phyloP scores from a whole-genome alignment of 371 early-diverging fungal species.

The Rhizopus stolonifer region DNA sequence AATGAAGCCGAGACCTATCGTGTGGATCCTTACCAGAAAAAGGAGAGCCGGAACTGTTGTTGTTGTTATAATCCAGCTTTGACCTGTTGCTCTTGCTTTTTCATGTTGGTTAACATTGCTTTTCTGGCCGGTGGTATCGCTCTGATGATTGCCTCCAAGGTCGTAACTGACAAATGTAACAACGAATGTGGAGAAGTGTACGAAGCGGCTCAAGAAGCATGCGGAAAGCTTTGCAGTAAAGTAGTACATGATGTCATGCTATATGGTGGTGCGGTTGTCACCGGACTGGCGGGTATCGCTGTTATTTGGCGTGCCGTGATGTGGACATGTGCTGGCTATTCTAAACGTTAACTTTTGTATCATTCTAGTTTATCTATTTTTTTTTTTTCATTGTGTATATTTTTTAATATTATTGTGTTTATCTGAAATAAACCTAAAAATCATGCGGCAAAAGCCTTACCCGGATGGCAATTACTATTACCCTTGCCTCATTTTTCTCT shows the following conservation, averaged over 20 bases:
- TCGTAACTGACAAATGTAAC: slow-evolving; percentile 24
- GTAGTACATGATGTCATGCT: slow-evolving; percentile 35
- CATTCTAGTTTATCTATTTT: not conserved
- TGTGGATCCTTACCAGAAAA: slow-evolving; percentile 3
- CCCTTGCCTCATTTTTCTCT: not conserved
- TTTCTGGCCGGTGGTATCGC: slow-evolving; percentile 33
- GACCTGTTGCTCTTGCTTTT: slow-evolving; percentile 33
- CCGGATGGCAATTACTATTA: not conserved
- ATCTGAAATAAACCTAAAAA: not conserved
- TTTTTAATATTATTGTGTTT: not conserved
- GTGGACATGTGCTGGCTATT: slow-evolving; percentile 34
- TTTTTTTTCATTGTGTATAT: not conserved
- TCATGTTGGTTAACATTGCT: slow-evolving; percentile 21
- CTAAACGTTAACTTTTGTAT: slow-evolving; percentile 6
- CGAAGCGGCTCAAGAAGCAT: slow-evolving; percentile 10
- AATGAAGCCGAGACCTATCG: slow-evolving; percentile 20
- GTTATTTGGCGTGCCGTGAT: slow-evolving; percentile 28
- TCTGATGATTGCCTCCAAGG: slow-evolving; percentile 30
- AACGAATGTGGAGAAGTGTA: slow-evolving; percentile 10
- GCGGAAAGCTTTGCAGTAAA: slow-evolving; percentile 23
- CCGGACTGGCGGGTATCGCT: slow-evolving; percentile 28
- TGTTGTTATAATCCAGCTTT: slow-evolving; percentile 36
- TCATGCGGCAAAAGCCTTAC: slow-evolving; percentile 1
- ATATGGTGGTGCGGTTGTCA: slow-evolving; percentile 37
- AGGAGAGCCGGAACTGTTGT: not conserved